phyloP scores from a whole-genome alignment of 2,329 filamentous ascomycete genomes.

The Trichoderma hamatum region DNA sequence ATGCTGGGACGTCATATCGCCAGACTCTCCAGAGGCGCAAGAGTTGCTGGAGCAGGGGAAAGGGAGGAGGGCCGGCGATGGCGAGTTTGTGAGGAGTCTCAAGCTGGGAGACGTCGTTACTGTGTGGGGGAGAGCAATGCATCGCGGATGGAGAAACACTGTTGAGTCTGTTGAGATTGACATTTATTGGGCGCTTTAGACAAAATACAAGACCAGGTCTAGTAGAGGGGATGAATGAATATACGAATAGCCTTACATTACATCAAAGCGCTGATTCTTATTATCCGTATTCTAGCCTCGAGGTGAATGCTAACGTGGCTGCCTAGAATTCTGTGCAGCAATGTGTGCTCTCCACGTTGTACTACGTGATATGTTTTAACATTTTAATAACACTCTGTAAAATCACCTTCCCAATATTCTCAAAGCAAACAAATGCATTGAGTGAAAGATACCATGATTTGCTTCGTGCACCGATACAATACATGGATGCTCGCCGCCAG shows the following conservation, averaged over 20 bases:
- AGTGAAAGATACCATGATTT: no score
- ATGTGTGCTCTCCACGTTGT: neutral
- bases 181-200: slow-evolving; percentile 60
- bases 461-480: no score
- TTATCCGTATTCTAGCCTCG: no score
- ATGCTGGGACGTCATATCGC: slow-evolving; percentile 51
- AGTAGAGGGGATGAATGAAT: neutral
- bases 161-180: slow-evolving; percentile 55
- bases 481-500: neutral
- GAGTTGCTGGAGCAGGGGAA: slow-evolving; percentile 48
- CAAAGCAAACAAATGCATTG: no score
- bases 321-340: neutral
- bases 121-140: slow-evolving; percentile 62
- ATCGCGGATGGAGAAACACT: slow-evolving; percentile 56
- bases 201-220: no score
- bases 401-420: no score
- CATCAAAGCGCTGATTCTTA: no score
- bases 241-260: neutral
- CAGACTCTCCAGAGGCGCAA: slow-evolving; percentile 46
- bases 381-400: neutral
- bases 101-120: slow-evolving; percentile 63
- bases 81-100: slow-evolving; percentile 58
- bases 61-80: slow-evolving; percentile 54
- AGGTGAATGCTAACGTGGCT: neutral
- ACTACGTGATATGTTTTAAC: neutral